Evolutionary conservation across 306 rosid species (phyloP), one percentile per base, ranked within the genome.

Genomic region (Cicer chorassanicum): DNA sequence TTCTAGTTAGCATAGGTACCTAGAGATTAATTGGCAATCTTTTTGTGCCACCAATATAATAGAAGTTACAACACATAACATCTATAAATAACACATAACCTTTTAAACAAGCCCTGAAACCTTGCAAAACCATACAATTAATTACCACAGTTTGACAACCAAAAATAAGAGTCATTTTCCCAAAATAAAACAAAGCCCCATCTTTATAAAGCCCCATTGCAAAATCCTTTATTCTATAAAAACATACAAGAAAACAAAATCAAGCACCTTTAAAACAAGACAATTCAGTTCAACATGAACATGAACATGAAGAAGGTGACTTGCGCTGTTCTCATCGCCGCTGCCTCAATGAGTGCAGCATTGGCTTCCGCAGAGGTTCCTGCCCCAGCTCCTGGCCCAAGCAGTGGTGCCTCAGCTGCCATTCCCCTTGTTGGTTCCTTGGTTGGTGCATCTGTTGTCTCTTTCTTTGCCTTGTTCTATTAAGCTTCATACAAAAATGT

Each of bases 381-480:
- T 50, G 76, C 81, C 4, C 72, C 84, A 0, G 83, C 88, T 24
- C 85, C 88, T 14, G 81, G 85, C 44, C 89, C 89, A 3, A 19
- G 44, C 68, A 79, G 61, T 9, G 82, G 68, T 9, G 89, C 91
- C 81, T 59, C 80, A 3, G 76, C 87, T 9, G 11, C 83, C 0
- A 16, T 65, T 24, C 71, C 71, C 70, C 74, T 84, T 10, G 77
- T 88, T 82, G 91, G 90, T 14, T 85, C 86, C 38, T 82, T 88
- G 84, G 73, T 85, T 48, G 91, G 93, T 73, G 96, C 96, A 62
- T 85, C 89, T 5, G 54, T 86, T 49, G 65, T 83, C 66, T 84
- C 92, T 68, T 82, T 88, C 84, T 74, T 90, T 78, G 88, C 87
- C 55, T 81, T 83, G 56, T 85, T 89, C 80, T 86, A 81, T 13